phyloP scores from a whole-genome alignment of 2,329 filamentous ascomycete genomes.

The Elsinoe arachidis region DNA sequence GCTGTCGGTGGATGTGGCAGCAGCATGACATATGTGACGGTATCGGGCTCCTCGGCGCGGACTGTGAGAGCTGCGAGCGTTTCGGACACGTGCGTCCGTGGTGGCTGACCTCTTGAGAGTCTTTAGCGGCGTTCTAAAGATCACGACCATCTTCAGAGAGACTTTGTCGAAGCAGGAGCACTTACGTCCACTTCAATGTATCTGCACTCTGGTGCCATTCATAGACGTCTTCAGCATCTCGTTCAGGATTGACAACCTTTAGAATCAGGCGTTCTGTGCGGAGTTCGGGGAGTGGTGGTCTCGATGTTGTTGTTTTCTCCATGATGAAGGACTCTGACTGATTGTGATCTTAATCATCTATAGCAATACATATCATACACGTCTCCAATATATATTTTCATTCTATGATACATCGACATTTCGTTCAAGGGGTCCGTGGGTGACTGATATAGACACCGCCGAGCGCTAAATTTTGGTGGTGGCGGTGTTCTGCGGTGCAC shows the following conservation, averaged over 20 bases:
- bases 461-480: neutral
- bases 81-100: neutral
- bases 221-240: constrained; percentile 3
- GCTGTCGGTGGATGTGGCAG: neutral
- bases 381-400: too few relatives aligned
- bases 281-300: neutral
- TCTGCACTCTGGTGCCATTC: neutral
- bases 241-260: neutral
- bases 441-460: neutral
- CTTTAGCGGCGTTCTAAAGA: too few relatives aligned
- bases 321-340: neutral
- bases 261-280: neutral
- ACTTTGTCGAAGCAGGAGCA: neutral
- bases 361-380: too few relatives aligned
- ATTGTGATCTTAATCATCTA: too few relatives aligned
- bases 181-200: neutral
- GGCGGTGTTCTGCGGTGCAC: neutral
- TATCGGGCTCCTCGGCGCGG: neutral
- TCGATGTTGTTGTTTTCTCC: neutral
- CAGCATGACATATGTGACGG: neutral
- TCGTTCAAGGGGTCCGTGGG: too few relatives aligned
- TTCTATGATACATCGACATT: too few relatives aligned
- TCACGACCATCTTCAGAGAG: neutral
- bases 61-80: neutral
- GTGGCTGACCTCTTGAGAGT: neutral